phyloP scores from a whole-genome alignment of 345 rosid species.

The Hypericum perforatum region DNA sequence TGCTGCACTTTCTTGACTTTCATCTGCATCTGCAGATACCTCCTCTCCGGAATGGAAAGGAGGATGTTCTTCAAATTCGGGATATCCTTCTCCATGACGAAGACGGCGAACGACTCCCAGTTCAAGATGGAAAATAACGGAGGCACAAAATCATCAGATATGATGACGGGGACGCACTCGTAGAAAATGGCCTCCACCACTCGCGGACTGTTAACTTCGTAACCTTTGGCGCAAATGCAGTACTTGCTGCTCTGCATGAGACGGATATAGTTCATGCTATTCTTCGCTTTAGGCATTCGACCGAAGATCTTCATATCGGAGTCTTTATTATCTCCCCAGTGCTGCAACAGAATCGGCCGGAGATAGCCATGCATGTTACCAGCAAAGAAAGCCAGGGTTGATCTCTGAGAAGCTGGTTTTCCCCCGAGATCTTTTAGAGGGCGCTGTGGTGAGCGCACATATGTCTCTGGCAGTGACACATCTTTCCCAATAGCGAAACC shows the following conservation, averaged over 20 bases:
- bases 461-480: constrained; percentile 78
- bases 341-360: constrained; percentile 60
- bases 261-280: constrained; percentile 51
- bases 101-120: constrained; percentile 93
- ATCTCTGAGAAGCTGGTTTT: constrained; percentile 55
- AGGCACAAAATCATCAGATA: constrained; percentile 86
- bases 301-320: constrained; percentile 81
- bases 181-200: constrained; percentile 84
- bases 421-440: constrained; percentile 69
- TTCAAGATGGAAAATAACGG: constrained; percentile 72
- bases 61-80: constrained; percentile 73
- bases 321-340: constrained; percentile 65
- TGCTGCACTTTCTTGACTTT: constrained; percentile 73
- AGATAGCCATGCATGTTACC: constrained; percentile 89
- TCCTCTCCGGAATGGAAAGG: constrained; percentile 43
- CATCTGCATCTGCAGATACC: constrained; percentile 57
- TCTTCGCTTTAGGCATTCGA: constrained; percentile 44
- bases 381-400: constrained; percentile 80
- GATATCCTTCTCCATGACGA: constrained; percentile 75
- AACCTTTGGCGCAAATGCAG: constrained; percentile 89
- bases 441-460: constrained; percentile 40
- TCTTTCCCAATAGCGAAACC: constrained; percentile 89
- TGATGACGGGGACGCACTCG: constrained; percentile 86
- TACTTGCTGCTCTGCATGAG: constrained; percentile 92
- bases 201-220: constrained; percentile 88